Evolutionary conservation across 1,284 basidiomycete species (phyloP).

Genomic region (Tilletia caries): DNA sequence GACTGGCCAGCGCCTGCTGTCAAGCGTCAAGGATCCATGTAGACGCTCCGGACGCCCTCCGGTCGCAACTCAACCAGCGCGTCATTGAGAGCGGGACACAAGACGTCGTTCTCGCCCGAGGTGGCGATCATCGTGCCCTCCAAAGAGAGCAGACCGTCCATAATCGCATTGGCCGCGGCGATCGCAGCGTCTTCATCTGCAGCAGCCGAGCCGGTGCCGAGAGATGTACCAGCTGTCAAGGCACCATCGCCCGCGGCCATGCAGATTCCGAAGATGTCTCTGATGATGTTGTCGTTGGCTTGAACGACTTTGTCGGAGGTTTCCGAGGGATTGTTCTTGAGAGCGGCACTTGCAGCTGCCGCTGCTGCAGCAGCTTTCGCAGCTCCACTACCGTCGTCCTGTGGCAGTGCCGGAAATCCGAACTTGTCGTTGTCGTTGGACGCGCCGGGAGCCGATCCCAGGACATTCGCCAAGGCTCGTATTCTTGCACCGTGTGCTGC

Average conservation of each 20-base stretch:
- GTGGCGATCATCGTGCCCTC: conserved; percentile 40
- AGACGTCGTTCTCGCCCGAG: conserved; percentile 44
- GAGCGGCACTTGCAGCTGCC: not conserved
- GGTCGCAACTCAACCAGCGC: conserved; percentile 38
- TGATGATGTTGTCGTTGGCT: not conserved
- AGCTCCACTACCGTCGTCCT: not conserved
- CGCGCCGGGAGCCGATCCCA: conserved; percentile 13
- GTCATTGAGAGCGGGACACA: conserved; percentile 45
- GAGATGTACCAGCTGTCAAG: not conserved
- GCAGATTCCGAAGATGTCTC: not conserved
- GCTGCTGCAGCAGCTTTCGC: not conserved
- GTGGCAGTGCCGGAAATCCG: conserved; percentile 33
- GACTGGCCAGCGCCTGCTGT: too few species aligned
- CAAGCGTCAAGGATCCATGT: not conserved
- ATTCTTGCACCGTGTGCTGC: conserved; percentile 25
- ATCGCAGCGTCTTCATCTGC: conserved; percentile 26
- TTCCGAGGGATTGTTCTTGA: not conserved
- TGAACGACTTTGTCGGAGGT: not conserved
- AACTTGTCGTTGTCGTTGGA: conserved; percentile 40
- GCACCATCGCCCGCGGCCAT: not conserved
- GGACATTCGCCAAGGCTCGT: conserved; percentile 18
- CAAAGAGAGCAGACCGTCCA: conserved; percentile 38
- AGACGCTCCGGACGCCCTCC: conserved; percentile 10
- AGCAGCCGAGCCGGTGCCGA: conserved; percentile 13
- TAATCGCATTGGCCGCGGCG: conserved; percentile 31